Evolutionary conservation across 1,284 basidiomycete genomes (phyloP).

Genomic region (Cryptococcus sp.): DNA sequence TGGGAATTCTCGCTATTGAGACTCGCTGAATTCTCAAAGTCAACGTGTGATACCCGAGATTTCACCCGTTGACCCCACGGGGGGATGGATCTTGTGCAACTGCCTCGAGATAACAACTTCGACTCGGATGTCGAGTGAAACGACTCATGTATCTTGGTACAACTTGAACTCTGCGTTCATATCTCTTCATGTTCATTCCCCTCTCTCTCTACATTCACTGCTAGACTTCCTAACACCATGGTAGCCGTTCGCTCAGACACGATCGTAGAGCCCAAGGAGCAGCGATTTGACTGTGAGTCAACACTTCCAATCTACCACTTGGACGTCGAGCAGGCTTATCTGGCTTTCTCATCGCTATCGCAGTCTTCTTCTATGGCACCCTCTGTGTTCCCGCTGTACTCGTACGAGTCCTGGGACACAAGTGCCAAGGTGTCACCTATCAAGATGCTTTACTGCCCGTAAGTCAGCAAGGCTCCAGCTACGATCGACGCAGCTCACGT

Average conservation of each 20-base stretch:
- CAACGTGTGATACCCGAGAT: neutral
- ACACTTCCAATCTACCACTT: neutral
- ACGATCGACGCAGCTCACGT: neutral
- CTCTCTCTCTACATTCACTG: too few relatives aligned
- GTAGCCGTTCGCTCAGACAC: constrained; percentile 2
- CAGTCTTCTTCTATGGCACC: constrained; percentile 85
- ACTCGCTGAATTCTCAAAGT: neutral
- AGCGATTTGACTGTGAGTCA: constrained; percentile 16
- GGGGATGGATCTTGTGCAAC: neutral
- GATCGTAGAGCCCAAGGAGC: constrained; percentile 12
- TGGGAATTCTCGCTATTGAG: neutral
- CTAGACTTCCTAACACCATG: constrained; percentile 2
- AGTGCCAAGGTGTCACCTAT: constrained; percentile 61
- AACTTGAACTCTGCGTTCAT: too few relatives aligned
- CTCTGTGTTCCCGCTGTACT: constrained; percentile 72
- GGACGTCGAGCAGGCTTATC: neutral
- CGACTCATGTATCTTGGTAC: too few relatives aligned
- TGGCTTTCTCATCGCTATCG: constrained; percentile 15
- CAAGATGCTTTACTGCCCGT: constrained; percentile 61
- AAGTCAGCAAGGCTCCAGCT: constrained; percentile 4
- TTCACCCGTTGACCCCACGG: neutral
- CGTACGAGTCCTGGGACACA: constrained; percentile 63
- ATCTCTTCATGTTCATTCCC: too few relatives aligned
- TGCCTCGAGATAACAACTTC: neutral
- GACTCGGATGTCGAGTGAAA: neutral